Evolutionary conservation across 139 green algal species (phyloP).

Genomic region (Ulvella scutata): DNA sequence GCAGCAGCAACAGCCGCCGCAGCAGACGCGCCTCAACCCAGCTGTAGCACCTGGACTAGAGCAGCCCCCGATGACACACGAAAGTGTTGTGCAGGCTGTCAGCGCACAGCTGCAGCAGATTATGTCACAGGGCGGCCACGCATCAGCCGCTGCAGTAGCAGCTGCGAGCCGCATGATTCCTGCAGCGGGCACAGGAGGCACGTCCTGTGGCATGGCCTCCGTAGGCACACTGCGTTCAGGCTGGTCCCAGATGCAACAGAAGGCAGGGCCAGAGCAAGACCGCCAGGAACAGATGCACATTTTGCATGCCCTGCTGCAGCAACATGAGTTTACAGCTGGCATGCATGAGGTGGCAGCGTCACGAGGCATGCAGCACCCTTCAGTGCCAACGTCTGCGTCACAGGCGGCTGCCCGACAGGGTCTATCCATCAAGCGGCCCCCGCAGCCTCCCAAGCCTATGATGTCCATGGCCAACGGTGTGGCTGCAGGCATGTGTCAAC

Average conservation of each 20-base stretch:
- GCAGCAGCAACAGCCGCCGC: neutral
- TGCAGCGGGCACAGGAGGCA: too few relatives aligned
- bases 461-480: too few relatives aligned
- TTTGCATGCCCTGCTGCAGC: neutral
- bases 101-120: constrained; percentile 4
- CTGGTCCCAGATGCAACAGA: too few relatives aligned
- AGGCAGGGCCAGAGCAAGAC: neutral
- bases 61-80: neutral
- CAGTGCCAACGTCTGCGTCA: too few relatives aligned
- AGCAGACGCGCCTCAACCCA: neutral
- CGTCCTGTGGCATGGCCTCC: too few relatives aligned
- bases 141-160: too few relatives aligned
- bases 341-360: neutral
- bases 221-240: too few relatives aligned
- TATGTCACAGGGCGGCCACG: neutral
- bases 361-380: neutral
- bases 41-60: neutral
- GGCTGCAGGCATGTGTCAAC: too few relatives aligned
- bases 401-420: neutral
- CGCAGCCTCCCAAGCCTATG: too few relatives aligned
- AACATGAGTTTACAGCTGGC: neutral
- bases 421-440: neutral
- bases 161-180: too few relatives aligned
- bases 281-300: neutral
- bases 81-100: neutral